Conservation (phyloP, 2,329 filamentous ascomycete genomes). For the Ceratocystis colombiana region DNA sequence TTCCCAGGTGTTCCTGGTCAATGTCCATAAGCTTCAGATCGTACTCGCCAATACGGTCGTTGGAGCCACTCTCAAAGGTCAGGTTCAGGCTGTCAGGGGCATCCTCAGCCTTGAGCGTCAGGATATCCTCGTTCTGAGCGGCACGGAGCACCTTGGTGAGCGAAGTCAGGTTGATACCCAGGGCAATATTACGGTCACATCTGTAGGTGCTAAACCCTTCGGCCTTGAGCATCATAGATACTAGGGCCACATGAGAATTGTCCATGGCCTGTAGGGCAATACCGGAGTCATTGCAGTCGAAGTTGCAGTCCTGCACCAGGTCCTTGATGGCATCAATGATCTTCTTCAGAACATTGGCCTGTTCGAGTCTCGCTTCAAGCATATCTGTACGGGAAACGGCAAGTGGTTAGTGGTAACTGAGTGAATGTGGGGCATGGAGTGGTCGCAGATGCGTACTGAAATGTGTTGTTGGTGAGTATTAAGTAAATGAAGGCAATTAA, state of each 20-base stretch:
- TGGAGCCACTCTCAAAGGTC: constrained; percentile 80
- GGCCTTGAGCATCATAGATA: constrained; percentile 96
- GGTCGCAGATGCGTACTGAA: constrained; percentile 18
- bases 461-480: constrained; percentile 16
- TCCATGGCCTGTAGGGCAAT: constrained; percentile 99
- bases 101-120: constrained; percentile 96
- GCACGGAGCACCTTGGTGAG: constrained; percentile 95
- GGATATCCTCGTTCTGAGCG: constrained; percentile 84
- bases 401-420: constrained; percentile 12
- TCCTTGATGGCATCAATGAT: constrained; percentile 99
- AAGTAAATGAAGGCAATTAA: not conserved
- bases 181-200: constrained; percentile 97
- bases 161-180: constrained; percentile 92
- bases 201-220: constrained; percentile 91
- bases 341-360: constrained; percentile 92
- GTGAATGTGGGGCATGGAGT: not conserved
- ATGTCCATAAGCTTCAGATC: constrained; percentile 99
- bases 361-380: constrained; percentile 96
- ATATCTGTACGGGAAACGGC: constrained; percentile 39
- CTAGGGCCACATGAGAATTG: constrained; percentile 97
- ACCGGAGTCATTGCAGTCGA: constrained; percentile 99
- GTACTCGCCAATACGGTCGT: constrained; percentile 93
- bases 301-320: constrained; percentile 98
- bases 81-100: constrained; percentile 92
- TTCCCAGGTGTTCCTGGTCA: constrained; percentile 97